Base-by-base conservation (phyloP, 352 stramenopile genomes). In the Pythium vanterpoolii region DNA sequence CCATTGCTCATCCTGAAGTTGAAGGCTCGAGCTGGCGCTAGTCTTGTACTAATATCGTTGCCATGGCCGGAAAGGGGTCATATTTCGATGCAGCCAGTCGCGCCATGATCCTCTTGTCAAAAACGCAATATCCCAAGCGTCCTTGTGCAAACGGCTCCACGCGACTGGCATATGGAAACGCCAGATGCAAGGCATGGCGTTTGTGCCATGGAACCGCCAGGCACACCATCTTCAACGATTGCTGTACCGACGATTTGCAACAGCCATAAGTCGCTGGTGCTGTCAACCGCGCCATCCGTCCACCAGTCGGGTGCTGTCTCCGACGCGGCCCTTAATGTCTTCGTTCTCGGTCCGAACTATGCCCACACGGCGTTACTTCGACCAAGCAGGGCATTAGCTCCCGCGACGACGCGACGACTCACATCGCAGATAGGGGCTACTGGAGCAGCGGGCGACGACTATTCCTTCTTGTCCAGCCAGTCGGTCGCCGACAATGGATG, bases 371-470 rank as follows among this genome's bases (percentile, higher is more conserved):
- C 46, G 1, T 28, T 42, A 53, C 46, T 53, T 6, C 46, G 27
- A 27, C 18, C 6, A 19, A 4, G 18, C 28, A 28, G 40, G 10
- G 5, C 27, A 11, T 28, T 18, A 28, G 10, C 46, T 39, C 26
- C 46, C 38, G 51, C 19, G 38, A 27, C 38, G n/a, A n/a, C n/a
- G n/a, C n/a, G n/a, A n/a, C n/a, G n/a, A n/a, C n/a, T n/a, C n/a
- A n/a, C n/a, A n/a, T n/a, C n/a, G n/a, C n/a, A n/a, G 79, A 89
- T 53, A 59, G 64, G 18, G 87, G 83, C 46, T 89, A 87, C 59
- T 86, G 11, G 75, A 82, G 1, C 77, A 86, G 39, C 68, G 78
- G 40, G 68, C 66, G 2, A 72, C 49, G 14, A 87, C 69, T 13
- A 74, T 73, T 23, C 72, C 74, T 13, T 56, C 52, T 4, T 57